Base-by-base conservation (phyloP, 75 land plant species). In the Pinus taeda region DNA sequence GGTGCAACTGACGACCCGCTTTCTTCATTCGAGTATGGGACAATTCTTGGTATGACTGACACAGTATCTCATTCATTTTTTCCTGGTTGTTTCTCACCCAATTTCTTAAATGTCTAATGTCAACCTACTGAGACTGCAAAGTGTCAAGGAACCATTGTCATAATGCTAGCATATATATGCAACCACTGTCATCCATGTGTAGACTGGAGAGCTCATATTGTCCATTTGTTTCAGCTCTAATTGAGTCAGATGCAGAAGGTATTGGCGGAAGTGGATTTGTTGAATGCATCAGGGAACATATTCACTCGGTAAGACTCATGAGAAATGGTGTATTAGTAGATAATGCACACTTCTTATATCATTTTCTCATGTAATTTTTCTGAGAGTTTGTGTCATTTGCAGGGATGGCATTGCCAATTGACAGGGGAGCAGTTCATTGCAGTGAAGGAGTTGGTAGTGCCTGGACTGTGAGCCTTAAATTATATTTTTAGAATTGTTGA, bases 231-330 rank as follows among this genome's bases (percentile, higher is more conserved):
- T 58, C 93, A 94, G 99, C 99, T 78, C 83, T 97, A 75, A 97
- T 97, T 57, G 98, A 97, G 80, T 95, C 95, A 59, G 99, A 97
- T 87, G 99, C 98, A 37, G 99, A 97, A 63, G 99, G 99, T 6
- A 95, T 97, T 74, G 99, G 99, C 57, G 99, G 99, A 21, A 97
- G 99, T 83, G 99, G 97, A 14, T 97, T 97, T 86, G 92, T 97
- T 79, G 99, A 97, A 69, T 97, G 99, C 77, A 87, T 97, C 55
- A 88, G 99, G 56, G 99, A 97, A 77, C 98, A 94, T 79, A 92
- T 97, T 74, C 84, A 90, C 81, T 83, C 99, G 57, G 99, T 96
- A 86, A 57, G 76, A 76, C 26, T 53, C 17, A 8, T 17, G 36
- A 72, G 17, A 75, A 15, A 20, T 59, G 26, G 36, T 15, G 24